Evolutionary conservation across 805 yeast genomes (phyloP), one percentile per base, ranked within the genome.

Genomic region (Candida piceae): DNA sequence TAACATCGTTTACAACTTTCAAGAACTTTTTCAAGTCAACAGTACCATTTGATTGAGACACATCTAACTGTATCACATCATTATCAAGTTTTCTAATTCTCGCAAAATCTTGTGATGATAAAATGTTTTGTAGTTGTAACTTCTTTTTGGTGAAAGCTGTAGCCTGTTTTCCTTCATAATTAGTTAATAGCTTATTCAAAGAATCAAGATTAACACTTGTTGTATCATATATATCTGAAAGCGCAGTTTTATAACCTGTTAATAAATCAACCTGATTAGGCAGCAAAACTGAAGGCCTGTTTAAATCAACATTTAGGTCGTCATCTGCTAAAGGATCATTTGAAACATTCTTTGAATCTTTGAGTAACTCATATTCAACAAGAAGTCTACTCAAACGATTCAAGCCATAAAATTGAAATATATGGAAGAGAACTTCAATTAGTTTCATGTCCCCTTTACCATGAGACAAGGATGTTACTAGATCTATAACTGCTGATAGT

Each of bases 391-490:
- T 67, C 19, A 83, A 56, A 39, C 76, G 66, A 7, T 58, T 53
- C 20, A 70, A 64, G 5, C 67, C 69, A 34, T 81, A 67, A 48
- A 69, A 70, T 7, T 61, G 42, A 42, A 77, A 78, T 2, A 83
- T 56, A 16, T 74, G 70, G 16, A 69, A 64, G 20, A 84, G 54
- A 0, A 76, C 52, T 5, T 67, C 62, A 5, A 80, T 65, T 1
- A 81, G 63, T 5, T 68, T 60, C 10, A 70, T 66, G 50, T 84
- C 95, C 0, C 80, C 83, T 38, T 80, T 86, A 16, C 77, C 76
- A 54, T 81, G 81, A 24, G 75, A 67, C 13, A 84, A 60, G 1
- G 90, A 77, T 16, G 76, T 76, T 4, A 76, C 60, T 40, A 88
- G 61, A 52, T 85, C 90, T 36, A 77, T 83, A 17, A 83, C 51